A percentile compares a stretch with the other conserved stretches of the same genome.
Conservation (phyloP, 1,284 basidiomycete genomes). For the Irpex rosettiformis region DNA sequence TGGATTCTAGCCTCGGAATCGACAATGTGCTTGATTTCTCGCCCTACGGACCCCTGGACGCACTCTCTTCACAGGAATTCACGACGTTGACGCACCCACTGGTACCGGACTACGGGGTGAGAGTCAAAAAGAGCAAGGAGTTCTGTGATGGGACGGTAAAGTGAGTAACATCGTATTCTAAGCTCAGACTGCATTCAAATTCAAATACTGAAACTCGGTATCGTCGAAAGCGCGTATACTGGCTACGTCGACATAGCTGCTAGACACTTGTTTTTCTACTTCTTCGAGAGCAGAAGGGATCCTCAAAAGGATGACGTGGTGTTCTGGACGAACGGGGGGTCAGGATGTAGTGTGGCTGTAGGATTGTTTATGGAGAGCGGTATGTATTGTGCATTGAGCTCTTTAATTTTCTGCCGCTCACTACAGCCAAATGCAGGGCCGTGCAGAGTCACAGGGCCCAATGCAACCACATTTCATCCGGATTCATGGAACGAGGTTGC, state of each 20-base stretch:
- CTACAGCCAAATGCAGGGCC: slow-evolving; percentile 36
- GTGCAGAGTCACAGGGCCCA: slow-evolving; percentile 42
- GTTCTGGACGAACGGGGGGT: slow-evolving; percentile 38
- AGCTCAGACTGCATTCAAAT: background rate
- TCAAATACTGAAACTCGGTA: background rate
- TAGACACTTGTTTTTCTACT: slow-evolving; percentile 81
- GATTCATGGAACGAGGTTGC: slow-evolving; percentile 70
- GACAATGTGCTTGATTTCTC: background rate
- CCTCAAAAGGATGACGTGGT: slow-evolving; percentile 35
- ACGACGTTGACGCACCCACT: slow-evolving; percentile 47
- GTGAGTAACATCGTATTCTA: slow-evolving; percentile 14
- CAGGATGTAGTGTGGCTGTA: slow-evolving; percentile 51
- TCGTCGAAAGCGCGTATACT: slow-evolving; percentile 33
- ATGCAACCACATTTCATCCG: slow-evolving; percentile 47
- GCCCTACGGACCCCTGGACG: background rate
- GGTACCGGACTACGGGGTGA: slow-evolving; percentile 49
- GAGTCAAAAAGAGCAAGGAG: slow-evolving; percentile 38
- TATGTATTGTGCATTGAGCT: slow-evolving; percentile 10
- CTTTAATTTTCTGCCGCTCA: background rate
- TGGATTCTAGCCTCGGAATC: background rate
- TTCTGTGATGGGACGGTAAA: slow-evolving; percentile 25
- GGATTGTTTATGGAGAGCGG: slow-evolving; percentile 70
- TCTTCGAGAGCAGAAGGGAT: slow-evolving; percentile 51
- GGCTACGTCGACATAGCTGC: slow-evolving; percentile 71
- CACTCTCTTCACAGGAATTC: slow-evolving; percentile 37